Evolutionary conservation across 441 rosid species (phyloP), one percentile per base, ranked within the genome.

Genomic region (Syzygium syzygioides): DNA sequence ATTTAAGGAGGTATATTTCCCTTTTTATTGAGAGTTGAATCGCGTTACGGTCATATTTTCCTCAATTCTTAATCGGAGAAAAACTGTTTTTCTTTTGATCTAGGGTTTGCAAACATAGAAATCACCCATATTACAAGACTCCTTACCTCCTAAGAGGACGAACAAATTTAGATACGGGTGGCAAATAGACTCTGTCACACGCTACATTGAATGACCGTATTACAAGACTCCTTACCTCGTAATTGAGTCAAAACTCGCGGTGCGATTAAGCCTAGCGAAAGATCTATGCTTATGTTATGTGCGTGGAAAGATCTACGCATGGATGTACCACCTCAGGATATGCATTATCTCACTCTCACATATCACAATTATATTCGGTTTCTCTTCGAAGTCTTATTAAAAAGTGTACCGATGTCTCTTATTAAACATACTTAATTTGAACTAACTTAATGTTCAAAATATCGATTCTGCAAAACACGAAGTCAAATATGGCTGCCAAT

Each of bases 401-500:
- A 64, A 30, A 64, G 20, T n/a, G 34, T 4, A 14, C 55, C 5
- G 55, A 14, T 4, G 4, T 18, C 57, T 18, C 57, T 55, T 17
- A 55, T 18, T 55, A 55, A 17, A 55, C 57, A 55, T 55, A 18
- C 76, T 64, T 64, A 64, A 71, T 71, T 71, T 20, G 80, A 71
- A 37, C 0, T 19, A 19, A 20, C 4, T 68, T 25, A 19, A 20
- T 18, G 79, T 4, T 32, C 26, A 30, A 64, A 64, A 19, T 19
- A 19, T 68, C 32, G 48, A 34, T 68, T 10, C 6, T 10, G 48
- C 48, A 68, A 68, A 68, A 68, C 15, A 71, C 26, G 0, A 20
- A 14, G 48, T 18, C 7, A 34, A 11, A 68, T 19, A 0, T 37
- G 14, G 37, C 8, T 11, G 11, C 23, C 0, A 5, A 20, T 71